Evolutionary conservation across 805 yeast genomes (phyloP).

Genomic region (Myxozyma lipomycoides): DNA sequence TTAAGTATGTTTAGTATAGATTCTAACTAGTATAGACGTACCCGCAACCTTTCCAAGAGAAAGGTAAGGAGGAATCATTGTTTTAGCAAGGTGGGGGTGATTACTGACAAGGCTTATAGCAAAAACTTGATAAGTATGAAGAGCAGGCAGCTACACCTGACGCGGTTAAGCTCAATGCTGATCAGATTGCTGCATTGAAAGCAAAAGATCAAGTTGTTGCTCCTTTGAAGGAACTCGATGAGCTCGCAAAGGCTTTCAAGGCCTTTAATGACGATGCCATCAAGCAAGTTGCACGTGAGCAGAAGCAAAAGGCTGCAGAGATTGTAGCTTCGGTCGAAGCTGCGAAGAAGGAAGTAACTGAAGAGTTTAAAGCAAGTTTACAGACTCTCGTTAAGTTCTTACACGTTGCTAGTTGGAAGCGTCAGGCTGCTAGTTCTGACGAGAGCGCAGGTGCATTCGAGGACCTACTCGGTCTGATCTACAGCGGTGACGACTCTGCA

Average conservation of each 20-base stretch:
- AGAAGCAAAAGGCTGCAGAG: slow-evolving; percentile 21
- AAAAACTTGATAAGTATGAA: slow-evolving; percentile 38
- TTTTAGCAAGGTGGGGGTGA: neutral
- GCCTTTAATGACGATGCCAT: slow-evolving; percentile 22
- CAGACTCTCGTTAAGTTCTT: slow-evolving; percentile 33
- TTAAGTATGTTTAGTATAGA: neutral
- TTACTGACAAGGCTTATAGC: slow-evolving; percentile 9
- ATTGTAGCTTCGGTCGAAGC: slow-evolving; percentile 7
- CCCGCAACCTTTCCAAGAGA: slow-evolving; percentile 39
- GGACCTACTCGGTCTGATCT: slow-evolving; percentile 33
- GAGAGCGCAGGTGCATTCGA: slow-evolving; percentile 33
- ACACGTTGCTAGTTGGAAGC: slow-evolving; percentile 36
- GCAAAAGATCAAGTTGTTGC: slow-evolving; percentile 36
- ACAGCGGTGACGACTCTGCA: slow-evolving; percentile 36
- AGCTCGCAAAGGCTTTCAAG: slow-evolving; percentile 30
- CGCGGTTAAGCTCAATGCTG: slow-evolving; percentile 35
- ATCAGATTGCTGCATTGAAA: slow-evolving; percentile 37
- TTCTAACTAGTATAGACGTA: slow-evolving; percentile 31
- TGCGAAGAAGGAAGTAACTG: slow-evolving; percentile 22
- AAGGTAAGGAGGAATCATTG: slow-evolving; percentile 25
- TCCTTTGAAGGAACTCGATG: slow-evolving; percentile 38
- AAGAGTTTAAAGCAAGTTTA: slow-evolving; percentile 28
- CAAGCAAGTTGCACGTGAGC: slow-evolving; percentile 14
- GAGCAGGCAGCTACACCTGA: slow-evolving; percentile 31
- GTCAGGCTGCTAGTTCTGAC: slow-evolving; percentile 30